phyloP scores from a whole-genome alignment of 352 stramenopile genomes.

The Peronospora belbahrii region DNA sequence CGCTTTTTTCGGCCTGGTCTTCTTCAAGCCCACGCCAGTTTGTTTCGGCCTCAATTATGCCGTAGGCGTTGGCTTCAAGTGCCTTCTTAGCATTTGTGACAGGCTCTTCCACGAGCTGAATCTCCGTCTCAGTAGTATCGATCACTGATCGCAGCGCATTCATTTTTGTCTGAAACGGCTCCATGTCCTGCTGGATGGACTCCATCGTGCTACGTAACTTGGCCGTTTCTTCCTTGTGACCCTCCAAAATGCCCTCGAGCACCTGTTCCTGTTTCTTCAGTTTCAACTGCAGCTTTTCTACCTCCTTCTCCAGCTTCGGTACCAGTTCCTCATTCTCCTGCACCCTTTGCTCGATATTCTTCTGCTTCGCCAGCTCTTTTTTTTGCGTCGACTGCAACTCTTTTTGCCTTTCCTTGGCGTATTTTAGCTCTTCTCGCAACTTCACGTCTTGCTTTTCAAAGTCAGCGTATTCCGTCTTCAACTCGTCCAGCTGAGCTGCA shows the following conservation, averaged over 20 bases:
- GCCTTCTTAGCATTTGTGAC: constrained; percentile 75
- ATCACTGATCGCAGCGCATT: constrained; percentile 70
- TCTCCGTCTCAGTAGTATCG: constrained; percentile 73
- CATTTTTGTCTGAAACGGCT: constrained; percentile 62
- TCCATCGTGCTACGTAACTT: constrained; percentile 74
- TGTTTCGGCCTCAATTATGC: constrained; percentile 46
- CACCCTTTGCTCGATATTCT: constrained; percentile 69
- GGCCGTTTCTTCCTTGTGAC: constrained; percentile 66
- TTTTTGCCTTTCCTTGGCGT: constrained; percentile 88
- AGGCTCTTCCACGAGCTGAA: constrained; percentile 64
- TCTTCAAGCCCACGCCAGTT: constrained; percentile 52
- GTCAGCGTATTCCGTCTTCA: constrained; percentile 90
- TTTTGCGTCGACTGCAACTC: constrained; percentile 88
- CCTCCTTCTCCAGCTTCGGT: constrained; percentile 80
- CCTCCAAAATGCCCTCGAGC: constrained; percentile 76
- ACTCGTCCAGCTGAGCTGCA: constrained; percentile 77
- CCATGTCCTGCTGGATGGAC: constrained; percentile 66
- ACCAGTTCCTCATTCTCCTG: constrained; percentile 85
- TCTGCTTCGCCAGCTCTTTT: constrained; percentile 89
- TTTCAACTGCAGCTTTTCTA: constrained; percentile 58
- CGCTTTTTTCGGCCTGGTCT: constrained; percentile 47
- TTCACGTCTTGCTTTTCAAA: constrained; percentile 98
- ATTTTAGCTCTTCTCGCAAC: constrained; percentile 95
- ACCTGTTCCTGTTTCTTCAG: constrained; percentile 84
- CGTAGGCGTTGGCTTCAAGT: constrained; percentile 51